phyloP scores from a whole-genome alignment of 768 basidiomycete genomes.

The Mycena latifolia region DNA sequence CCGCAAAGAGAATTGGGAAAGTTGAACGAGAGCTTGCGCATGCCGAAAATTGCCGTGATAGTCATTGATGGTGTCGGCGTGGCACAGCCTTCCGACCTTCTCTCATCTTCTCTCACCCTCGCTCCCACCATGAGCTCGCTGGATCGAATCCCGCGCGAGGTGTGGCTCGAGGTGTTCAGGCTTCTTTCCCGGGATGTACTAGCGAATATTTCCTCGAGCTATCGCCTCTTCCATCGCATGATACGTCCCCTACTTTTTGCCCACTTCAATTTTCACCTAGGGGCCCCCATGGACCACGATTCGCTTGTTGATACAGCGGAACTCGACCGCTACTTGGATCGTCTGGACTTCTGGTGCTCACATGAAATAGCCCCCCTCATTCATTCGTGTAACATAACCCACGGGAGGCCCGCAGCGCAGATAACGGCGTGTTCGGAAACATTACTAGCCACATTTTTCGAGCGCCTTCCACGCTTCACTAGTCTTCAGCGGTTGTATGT shows the following conservation, averaged over 20 bases:
- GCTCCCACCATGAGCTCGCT: no score
- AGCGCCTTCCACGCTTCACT: not conserved
- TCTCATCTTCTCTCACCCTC: no score
- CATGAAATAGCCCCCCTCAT: not conserved
- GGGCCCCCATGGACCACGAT: not conserved
- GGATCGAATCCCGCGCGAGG: not conserved
- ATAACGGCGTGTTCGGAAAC: not conserved
- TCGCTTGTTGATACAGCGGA: not conserved
- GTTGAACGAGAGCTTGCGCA: no score
- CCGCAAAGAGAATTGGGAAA: no score
- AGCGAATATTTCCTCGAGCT: not conserved
- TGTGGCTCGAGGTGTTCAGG: not conserved
- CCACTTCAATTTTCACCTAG: not conserved
- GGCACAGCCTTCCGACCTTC: no score
- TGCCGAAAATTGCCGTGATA: no score
- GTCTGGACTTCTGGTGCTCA: slow-evolving; percentile 8
- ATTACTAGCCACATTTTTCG: slow-evolving; percentile 2
- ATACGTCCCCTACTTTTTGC: not conserved
- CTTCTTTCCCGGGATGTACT: slow-evolving; percentile 1
- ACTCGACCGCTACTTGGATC: not conserved
- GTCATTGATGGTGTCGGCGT: no score
- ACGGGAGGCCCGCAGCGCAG: no score
- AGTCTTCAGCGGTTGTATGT: not conserved
- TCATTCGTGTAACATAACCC: not conserved
- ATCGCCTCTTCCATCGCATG: not conserved